Percentiles rank a stretch among this genome's conserved stretches.
Conservation (phyloP, 805 yeast genomes). For the Yamadazyma philogaea region DNA sequence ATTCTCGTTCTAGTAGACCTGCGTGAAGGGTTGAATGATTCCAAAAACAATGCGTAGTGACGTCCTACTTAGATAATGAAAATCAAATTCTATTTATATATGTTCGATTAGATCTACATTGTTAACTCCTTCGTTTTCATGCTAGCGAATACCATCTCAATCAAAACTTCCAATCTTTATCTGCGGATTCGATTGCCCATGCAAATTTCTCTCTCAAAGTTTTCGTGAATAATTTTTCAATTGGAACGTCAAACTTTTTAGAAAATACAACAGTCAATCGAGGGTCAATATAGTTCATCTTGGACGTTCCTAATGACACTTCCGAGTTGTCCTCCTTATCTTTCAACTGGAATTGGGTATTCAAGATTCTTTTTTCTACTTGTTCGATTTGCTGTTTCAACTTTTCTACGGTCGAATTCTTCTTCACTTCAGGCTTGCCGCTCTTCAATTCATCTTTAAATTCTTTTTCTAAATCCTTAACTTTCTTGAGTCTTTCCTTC, state of each 20-base stretch:
- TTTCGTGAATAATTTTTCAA: constrained; percentile 87
- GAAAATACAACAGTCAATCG: constrained; percentile 85
- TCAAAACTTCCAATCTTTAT: constrained; percentile 81
- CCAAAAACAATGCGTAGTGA: no score
- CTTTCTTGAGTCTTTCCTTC: constrained; percentile 54
- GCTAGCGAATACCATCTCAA: neutral
- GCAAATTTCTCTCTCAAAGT: constrained; percentile 88
- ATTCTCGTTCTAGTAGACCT: no score
- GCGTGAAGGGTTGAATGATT: no score
- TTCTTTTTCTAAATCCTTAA: constrained; percentile 48
- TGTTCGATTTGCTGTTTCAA: constrained; percentile 67
- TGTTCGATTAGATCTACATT: no score
- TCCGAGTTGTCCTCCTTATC: constrained; percentile 94
- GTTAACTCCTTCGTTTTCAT: neutral
- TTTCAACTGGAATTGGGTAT: constrained; percentile 69
- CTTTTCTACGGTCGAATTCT: constrained; percentile 59
- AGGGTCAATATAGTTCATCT: constrained; percentile 94
- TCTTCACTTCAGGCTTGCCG: constrained; percentile 55
- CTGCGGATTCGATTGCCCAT: constrained; percentile 94
- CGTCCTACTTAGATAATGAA: no score
- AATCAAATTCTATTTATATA: no score
- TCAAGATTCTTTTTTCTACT: constrained; percentile 66
- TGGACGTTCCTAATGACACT: constrained; percentile 89
- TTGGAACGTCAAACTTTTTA: constrained; percentile 81
- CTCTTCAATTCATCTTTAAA: constrained; percentile 57